Percentiles rank a stretch among this genome's conserved stretches.
phyloP scores from a whole-genome alignment of 176 grass and related monocot genomes.

The Saccharum spontaneum region DNA sequence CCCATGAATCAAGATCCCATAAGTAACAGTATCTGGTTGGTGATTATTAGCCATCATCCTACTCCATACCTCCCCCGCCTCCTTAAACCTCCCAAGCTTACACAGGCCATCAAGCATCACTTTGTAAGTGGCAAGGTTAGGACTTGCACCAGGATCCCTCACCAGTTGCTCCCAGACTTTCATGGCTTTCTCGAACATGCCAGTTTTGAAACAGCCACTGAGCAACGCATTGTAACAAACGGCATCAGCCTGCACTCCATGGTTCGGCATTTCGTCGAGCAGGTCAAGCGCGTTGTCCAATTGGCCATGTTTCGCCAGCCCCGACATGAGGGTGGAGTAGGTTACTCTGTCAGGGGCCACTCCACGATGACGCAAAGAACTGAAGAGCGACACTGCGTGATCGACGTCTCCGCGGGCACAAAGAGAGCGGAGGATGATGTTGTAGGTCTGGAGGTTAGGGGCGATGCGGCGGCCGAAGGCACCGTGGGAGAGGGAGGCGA shows the following conservation, averaged over 20 bases:
- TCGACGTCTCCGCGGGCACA: constrained; percentile 53
- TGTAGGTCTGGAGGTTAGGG: constrained; percentile 88
- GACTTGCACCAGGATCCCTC: constrained; percentile 46
- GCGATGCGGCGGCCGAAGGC: constrained; percentile 49
- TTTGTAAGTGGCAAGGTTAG: constrained; percentile 70
- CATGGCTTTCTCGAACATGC: constrained; percentile 59
- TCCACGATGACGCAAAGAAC: constrained; percentile 30
- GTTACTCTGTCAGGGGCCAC: constrained; percentile 69
- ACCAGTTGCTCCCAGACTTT: constrained; percentile 72
- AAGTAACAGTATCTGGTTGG: constrained; percentile 51
- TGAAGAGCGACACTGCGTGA: constrained; percentile 52
- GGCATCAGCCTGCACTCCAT: constrained; percentile 52
- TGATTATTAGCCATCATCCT: constrained; percentile 81
- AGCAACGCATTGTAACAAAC: constrained; percentile 85
- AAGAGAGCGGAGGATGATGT: constrained; percentile 86
- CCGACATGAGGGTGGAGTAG: constrained; percentile 72
- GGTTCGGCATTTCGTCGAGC: constrained; percentile 83
- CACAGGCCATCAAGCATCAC: constrained; percentile 85
- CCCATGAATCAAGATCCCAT: constrained; percentile 79
- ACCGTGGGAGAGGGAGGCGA: constrained; percentile 60
- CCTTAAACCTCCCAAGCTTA: constrained; percentile 66
- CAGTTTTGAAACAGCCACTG: constrained; percentile 54
- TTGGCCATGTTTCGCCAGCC: constrained; percentile 46
- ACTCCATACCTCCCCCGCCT: constrained; percentile 67
- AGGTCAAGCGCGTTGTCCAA: constrained; percentile 50